Conservation (phyloP, 306 rosid genomes). For the Mimosa pudica region DNA sequence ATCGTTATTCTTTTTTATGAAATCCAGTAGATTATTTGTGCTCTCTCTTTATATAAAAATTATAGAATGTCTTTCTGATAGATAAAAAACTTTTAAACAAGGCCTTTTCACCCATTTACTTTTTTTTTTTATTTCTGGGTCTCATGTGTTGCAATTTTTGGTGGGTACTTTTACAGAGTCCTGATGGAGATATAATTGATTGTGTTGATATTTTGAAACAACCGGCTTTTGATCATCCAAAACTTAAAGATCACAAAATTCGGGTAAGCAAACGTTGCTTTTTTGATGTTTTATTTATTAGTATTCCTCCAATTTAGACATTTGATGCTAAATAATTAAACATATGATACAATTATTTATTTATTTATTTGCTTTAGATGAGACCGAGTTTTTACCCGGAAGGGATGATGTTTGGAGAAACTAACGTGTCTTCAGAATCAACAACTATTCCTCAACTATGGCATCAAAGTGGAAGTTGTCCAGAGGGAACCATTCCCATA, state of each 20-base stretch:
- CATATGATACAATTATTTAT: no score
- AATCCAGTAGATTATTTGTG: no score
- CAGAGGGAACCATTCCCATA: slow-evolving; percentile 49
- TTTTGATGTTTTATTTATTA: neutral
- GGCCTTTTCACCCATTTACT: no score
- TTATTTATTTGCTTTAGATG: neutral
- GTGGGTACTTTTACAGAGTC: slow-evolving; percentile 41
- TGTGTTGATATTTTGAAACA: neutral
- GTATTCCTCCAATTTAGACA: no score
- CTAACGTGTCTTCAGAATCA: neutral
- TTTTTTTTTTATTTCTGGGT: no score
- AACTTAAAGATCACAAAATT: slow-evolving; percentile 50
- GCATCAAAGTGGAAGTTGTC: slow-evolving; percentile 7
- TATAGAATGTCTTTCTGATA: no score
- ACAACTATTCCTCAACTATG: neutral
- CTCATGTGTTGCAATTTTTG: no score
- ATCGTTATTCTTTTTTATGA: no score
- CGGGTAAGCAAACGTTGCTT: neutral
- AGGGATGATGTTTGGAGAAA: neutral
- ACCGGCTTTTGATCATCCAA: slow-evolving; percentile 59
- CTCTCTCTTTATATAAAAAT: no score
- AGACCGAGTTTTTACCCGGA: neutral
- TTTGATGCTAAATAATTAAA: no score
- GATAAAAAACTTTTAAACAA: no score
- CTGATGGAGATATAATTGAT: slow-evolving; percentile 63